Evolutionary conservation across 129 eudicot species (phyloP).

Genomic region (Deinandra increscens): DNA sequence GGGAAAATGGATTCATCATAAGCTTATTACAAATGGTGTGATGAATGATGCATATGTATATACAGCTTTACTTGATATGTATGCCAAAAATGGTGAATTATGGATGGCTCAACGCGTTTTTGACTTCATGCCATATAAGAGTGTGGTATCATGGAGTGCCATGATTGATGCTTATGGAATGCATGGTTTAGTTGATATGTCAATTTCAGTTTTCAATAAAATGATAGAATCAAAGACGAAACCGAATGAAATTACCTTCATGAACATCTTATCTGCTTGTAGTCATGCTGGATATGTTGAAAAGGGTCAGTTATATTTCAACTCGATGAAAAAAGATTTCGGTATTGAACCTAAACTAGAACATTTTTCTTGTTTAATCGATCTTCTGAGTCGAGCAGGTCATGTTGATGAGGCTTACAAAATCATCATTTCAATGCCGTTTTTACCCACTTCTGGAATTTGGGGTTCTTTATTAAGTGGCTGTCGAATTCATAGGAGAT

Average conservation of each 20-base stretch:
- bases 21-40: constrained; percentile 42
- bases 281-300: constrained; percentile 82
- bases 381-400: constrained; percentile 78
- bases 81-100: constrained; percentile 76
- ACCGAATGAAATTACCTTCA: constrained; percentile 64
- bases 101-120: constrained; percentile 52
- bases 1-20: constrained; percentile 75
- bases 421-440: constrained; percentile 55
- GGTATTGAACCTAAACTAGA: constrained; percentile 53
- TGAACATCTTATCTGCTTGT: constrained; percentile 74
- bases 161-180: too few relatives aligned
- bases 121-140: constrained; percentile 48
- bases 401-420: constrained; percentile 55
- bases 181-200: constrained; percentile 45
- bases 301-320: constrained; percentile 57
- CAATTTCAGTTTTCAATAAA: constrained; percentile 39
- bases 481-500: constrained; percentile 62
- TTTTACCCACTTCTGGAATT: constrained; percentile 49
- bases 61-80: constrained; percentile 75
- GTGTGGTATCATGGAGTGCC: constrained; percentile 73
- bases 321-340: constrained; percentile 49
- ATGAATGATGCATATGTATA: constrained; percentile 43
- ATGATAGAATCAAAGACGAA: constrained; percentile 49
- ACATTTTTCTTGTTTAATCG: constrained; percentile 68
- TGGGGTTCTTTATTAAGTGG: constrained; percentile 84